phyloP scores from a whole-genome alignment of 1,284 basidiomycete species.

The Pseudozyma thailandica region DNA sequence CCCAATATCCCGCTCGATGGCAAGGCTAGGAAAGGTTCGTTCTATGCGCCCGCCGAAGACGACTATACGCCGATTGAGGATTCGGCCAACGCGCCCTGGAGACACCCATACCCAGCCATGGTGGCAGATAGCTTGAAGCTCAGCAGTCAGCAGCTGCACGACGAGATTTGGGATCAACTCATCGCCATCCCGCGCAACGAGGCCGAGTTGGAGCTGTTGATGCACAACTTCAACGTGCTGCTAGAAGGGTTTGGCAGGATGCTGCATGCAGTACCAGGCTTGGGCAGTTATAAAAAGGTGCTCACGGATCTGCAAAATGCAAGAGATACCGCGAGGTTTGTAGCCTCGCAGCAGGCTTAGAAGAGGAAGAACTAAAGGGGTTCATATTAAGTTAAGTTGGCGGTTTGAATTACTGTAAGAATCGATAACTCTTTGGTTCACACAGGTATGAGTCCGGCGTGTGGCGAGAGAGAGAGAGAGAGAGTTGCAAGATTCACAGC shows the following conservation, averaged over 20 bases:
- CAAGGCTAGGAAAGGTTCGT: conserved; percentile 24
- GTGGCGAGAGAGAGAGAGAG: too few relatives aligned
- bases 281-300: conserved; percentile 28
- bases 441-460: too few relatives aligned
- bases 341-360: conserved; percentile 31
- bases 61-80: conserved; percentile 40
- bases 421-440: too few relatives aligned
- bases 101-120: conserved; percentile 47
- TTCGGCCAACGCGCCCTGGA: conserved; percentile 40
- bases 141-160: conserved; percentile 32
- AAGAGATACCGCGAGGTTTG: conserved; percentile 39
- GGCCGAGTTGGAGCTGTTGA: conserved; percentile 19
- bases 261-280: conserved; percentile 39
- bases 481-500: too few relatives aligned
- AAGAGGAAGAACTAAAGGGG: neutral
- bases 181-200: conserved; percentile 37
- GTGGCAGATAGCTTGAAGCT: conserved; percentile 41
- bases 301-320: conserved; percentile 37
- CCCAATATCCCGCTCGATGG: conserved; percentile 13
- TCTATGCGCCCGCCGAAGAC: conserved; percentile 14
- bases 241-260: conserved; percentile 37
- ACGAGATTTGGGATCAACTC: conserved; percentile 47
- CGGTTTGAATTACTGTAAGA: too few relatives aligned
- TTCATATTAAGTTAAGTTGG: neutral
- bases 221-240: conserved; percentile 34